Evolutionary conservation across 305 asterid genomes (phyloP), one percentile per base, ranked within the genome.

Genomic region (Rubia peregrina): DNA sequence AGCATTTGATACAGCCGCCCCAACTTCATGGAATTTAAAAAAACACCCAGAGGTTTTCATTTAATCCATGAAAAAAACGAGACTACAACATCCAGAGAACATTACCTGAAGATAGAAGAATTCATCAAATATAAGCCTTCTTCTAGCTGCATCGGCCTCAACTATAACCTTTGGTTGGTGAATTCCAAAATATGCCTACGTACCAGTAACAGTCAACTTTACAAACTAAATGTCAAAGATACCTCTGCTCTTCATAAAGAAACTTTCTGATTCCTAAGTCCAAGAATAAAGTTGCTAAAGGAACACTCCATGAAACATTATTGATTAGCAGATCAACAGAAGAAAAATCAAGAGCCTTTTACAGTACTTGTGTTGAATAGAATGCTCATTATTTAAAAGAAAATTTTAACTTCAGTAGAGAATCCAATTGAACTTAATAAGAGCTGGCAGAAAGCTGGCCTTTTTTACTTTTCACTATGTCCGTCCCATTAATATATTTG

Each of bases 51-150:
- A 53, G 40, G 24, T 61, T 68, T 21, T 5, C 51, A 17, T 21
- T 36, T 41, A 16, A 16, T 26, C 22, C 14, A 26, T 2, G 41
- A 40, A 21, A 55, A 22, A 36, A 41, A 12, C 30, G 16, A 53
- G 2, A 3, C 6, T 8, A 7, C 19, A 13, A 7, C 19, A 33
- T 41, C 70, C 55, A 59, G 22, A 30, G 9, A 38, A 8, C 36
- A n/a, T 76, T 80, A 93, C 98, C 96, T 93, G 98, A 74, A 93
- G 87, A 85, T 90, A 91, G 73, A 93, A 91, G 84, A 93, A 93
- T 83, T 93, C 98, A 71, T 93, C 98, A 85, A 93, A 93, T 71
- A 93, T 90, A 74, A 93, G 94, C 90, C 98, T 88, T 81, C 80
- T 88, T 67, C 97, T 96, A 76, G 98, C 97, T 76, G 84, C 81